Evolutionary conservation across 2,329 filamentous ascomycete species (phyloP).

Genomic region (Daldinia sp.): DNA sequence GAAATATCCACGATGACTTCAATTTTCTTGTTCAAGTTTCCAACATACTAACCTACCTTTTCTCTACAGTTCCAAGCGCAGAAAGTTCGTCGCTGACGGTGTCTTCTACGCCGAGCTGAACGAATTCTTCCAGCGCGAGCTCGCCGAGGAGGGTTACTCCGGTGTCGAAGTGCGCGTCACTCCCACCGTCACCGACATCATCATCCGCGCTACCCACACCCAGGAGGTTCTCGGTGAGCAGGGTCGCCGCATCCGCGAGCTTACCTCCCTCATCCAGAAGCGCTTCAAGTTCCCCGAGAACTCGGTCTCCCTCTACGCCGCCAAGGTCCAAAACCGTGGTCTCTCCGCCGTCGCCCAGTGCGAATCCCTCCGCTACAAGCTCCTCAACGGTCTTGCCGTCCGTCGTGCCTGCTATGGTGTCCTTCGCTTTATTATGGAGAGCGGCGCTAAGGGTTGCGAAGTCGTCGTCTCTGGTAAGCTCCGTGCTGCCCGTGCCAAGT

Average conservation of each 20-base stretch:
- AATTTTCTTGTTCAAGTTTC: neutral
- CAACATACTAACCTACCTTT: slow-evolving; percentile 34
- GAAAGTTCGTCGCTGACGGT: slow-evolving; percentile 97
- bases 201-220: slow-evolving; percentile 99
- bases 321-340: slow-evolving; percentile 99
- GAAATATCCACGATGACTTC: slow-evolving; percentile 23
- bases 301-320: slow-evolving; percentile 99
- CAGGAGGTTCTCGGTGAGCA: slow-evolving; percentile 99
- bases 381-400: slow-evolving; percentile 98
- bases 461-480: slow-evolving; percentile 99
- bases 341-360: slow-evolving; percentile 99
- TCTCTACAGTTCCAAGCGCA: slow-evolving; percentile 78
- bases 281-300: slow-evolving; percentile 99
- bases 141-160: slow-evolving; percentile 99
- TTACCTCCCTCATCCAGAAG: slow-evolving; percentile 99
- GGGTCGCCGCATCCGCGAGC: slow-evolving; percentile 99
- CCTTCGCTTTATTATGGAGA: slow-evolving; percentile 99
- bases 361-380: slow-evolving; percentile 99
- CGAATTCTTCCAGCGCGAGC: slow-evolving; percentile 99
- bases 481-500: slow-evolving; percentile 98
- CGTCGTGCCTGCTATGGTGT: slow-evolving; percentile 99
- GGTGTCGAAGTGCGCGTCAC: slow-evolving; percentile 99
- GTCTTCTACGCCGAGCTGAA: slow-evolving; percentile 99
- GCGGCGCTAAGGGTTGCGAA: slow-evolving; percentile 99
- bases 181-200: slow-evolving; percentile 99